These are phyloP conservation scores for Ophiocordyceps australis DNA, from an alignment of 2,329 filamentous ascomycete species.

Conservation along the genomic window DNA sequence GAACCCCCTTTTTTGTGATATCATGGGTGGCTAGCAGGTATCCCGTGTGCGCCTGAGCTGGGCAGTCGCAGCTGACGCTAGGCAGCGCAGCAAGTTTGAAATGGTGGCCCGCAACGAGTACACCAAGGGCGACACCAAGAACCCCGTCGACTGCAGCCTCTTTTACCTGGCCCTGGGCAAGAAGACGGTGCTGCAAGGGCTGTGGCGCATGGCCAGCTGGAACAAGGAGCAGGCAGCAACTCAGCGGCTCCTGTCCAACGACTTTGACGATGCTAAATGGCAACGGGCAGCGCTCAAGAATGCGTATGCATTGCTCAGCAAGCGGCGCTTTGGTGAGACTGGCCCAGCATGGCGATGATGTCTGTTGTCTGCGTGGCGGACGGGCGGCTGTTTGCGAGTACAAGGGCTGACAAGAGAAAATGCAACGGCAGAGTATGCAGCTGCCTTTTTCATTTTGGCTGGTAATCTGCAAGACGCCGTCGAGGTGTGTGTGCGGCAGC, in stretches of 20 bases:
- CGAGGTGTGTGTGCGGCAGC: constrained; percentile 68
- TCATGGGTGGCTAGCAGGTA: background rate
- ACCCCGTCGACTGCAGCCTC: constrained; percentile 77
- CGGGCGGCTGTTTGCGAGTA: background rate
- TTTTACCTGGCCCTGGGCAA: constrained; percentile 85
- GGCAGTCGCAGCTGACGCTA: background rate
- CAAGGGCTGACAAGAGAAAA: background rate
- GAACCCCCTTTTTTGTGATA: no score
- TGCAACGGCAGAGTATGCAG: constrained; percentile 82
- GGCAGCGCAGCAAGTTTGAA: constrained; percentile 53
- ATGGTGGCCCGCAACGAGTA: constrained; percentile 87
- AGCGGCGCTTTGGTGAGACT: constrained; percentile 55
- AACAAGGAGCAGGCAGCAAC: constrained; percentile 74
- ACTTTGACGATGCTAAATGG: constrained; percentile 79
- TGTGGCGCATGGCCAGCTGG: constrained; percentile 92
- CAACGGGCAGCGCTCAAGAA: constrained; percentile 85
- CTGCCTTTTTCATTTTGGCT: constrained; percentile 85
- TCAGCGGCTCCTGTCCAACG: constrained; percentile 64
- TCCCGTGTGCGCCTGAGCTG: constrained; percentile 2
- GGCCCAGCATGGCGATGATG: no score
- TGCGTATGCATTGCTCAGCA: constrained; percentile 85
- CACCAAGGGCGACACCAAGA: constrained; percentile 69
- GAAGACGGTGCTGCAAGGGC: constrained; percentile 72
- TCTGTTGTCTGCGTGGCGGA: no score
- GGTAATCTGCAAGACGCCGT: constrained; percentile 73